phyloP scores from a whole-genome alignment of 2,329 filamentous ascomycete genomes.

The Cercospora canescens region DNA sequence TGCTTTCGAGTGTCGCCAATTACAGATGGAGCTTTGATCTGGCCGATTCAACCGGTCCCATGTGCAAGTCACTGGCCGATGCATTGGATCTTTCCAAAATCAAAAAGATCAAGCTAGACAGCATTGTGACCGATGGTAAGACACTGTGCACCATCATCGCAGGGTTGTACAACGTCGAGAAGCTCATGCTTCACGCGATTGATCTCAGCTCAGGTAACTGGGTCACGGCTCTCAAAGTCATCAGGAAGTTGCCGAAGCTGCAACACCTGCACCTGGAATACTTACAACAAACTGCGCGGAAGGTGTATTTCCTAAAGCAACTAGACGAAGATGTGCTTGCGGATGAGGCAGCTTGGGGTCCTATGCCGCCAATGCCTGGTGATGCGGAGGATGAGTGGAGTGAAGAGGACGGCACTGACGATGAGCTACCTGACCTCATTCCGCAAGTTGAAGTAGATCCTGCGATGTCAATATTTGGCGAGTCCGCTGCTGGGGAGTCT shows the following conservation, averaged over 20 bases:
- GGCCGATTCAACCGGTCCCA: not conserved
- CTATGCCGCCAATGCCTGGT: constrained; percentile 5
- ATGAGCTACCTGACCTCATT: constrained; percentile 12
- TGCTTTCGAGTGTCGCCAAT: constrained; percentile 8
- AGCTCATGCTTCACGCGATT: constrained; percentile 16
- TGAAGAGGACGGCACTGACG: constrained; percentile 5
- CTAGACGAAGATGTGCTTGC: constrained; percentile 7
- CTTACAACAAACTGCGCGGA: constrained; percentile 22
- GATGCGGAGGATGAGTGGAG: constrained; percentile 14
- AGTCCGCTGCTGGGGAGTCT: not conserved
- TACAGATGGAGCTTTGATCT: constrained; percentile 14
- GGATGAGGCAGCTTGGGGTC: constrained; percentile 1
- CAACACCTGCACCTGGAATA: constrained; percentile 33
- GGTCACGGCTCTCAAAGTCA: constrained; percentile 26
- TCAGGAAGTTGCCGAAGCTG: constrained; percentile 25
- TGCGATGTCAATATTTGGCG: not conserved
- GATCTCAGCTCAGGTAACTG: constrained; percentile 27
- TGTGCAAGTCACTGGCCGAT: constrained; percentile 11
- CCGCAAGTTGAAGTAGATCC: not conserved
- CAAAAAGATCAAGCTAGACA: constrained; percentile 17
- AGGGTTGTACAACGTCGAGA: constrained; percentile 9
- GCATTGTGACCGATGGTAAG: constrained; percentile 11
- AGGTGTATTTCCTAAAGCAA: constrained; percentile 31
- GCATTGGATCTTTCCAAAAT: constrained; percentile 16
- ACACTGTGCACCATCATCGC: constrained; percentile 16